Conservation (phyloP, 2,329 filamentous ascomycete genomes). For the Plectosphaerella plurivora region DNA sequence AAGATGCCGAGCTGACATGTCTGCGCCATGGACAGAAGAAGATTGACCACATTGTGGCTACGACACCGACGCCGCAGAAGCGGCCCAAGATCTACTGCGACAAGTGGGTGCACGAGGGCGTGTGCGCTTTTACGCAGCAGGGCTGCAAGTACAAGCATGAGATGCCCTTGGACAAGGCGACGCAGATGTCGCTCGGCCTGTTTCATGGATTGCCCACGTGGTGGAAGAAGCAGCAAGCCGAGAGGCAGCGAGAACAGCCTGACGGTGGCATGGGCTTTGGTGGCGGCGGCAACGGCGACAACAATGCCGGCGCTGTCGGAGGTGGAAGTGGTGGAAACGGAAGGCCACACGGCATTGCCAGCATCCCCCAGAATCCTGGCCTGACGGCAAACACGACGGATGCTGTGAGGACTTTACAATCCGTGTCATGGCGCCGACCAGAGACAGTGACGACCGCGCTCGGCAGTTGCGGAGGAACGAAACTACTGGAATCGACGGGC, state of each 20-base stretch:
- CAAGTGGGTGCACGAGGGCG: constrained; percentile 83
- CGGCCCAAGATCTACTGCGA: constrained; percentile 73
- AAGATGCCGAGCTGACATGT: not conserved
- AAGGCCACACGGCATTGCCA: not conserved
- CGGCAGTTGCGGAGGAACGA: not conserved
- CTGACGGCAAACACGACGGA: not conserved
- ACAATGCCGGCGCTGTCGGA: not conserved
- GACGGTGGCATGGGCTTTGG: not conserved
- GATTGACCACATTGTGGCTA: constrained; percentile 19
- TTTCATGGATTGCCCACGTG: constrained; percentile 58
- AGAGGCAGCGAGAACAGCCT: constrained; percentile 24
- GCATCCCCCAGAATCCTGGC: not conserved
- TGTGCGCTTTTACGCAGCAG: constrained; percentile 80
- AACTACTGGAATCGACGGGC: not conserved
- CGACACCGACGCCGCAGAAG: constrained; percentile 34
- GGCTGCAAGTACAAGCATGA: constrained; percentile 89
- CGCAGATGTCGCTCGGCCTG: constrained; percentile 67
- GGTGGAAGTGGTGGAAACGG: not conserved
- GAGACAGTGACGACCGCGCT: not conserved
- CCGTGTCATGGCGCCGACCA: not conserved
- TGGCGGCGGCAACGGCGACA: not conserved
- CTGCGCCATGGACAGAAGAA: constrained; percentile 17
- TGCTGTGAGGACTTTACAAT: not conserved
- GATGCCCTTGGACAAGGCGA: constrained; percentile 68
- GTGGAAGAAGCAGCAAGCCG: constrained; percentile 53